phyloP scores from a whole-genome alignment of 2,329 filamentous ascomycete genomes.

The Ilyonectria sp. region DNA sequence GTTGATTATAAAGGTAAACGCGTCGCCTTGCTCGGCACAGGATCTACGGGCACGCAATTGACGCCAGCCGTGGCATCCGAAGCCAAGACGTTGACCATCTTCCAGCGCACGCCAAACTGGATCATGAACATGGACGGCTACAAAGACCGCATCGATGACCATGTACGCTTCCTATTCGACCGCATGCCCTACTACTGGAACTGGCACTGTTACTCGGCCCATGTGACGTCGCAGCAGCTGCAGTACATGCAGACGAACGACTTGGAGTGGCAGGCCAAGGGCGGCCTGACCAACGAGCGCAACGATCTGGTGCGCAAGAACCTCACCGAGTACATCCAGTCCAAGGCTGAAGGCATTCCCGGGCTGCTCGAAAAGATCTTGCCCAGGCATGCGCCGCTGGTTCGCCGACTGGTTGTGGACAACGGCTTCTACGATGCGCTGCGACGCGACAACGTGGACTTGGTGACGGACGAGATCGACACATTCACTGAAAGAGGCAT shows the following conservation, averaged over 20 bases:
- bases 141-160: neutral
- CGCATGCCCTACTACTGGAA: conserved; percentile 32
- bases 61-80: conserved; percentile 9
- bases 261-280: conserved; percentile 24
- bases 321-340: conserved; percentile 21
- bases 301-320: conserved; percentile 21
- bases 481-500: conserved; percentile 18
- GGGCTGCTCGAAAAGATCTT: conserved; percentile 21
- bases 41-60: conserved; percentile 26
- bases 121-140: conserved; percentile 30
- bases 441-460: conserved; percentile 14
- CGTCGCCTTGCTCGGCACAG: conserved; percentile 21
- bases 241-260: conserved; percentile 22
- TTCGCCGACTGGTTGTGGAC: conserved; percentile 26
- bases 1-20: conserved; percentile 18
- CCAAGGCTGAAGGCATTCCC: conserved; percentile 20
- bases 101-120: conserved; percentile 27
- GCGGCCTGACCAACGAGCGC: conserved; percentile 21
- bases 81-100: conserved; percentile 23
- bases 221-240: conserved; percentile 25
- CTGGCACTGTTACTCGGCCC: conserved; percentile 29
- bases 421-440: conserved; percentile 29
- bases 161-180: conserved; percentile 20
- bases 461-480: conserved; percentile 18
- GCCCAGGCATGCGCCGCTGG: conserved; percentile 16